Percentiles rank a stretch among this genome's conserved stretches.
Conservation (phyloP, 202 grass and related monocot genomes). For the Brachypodium distachyon region DNA sequence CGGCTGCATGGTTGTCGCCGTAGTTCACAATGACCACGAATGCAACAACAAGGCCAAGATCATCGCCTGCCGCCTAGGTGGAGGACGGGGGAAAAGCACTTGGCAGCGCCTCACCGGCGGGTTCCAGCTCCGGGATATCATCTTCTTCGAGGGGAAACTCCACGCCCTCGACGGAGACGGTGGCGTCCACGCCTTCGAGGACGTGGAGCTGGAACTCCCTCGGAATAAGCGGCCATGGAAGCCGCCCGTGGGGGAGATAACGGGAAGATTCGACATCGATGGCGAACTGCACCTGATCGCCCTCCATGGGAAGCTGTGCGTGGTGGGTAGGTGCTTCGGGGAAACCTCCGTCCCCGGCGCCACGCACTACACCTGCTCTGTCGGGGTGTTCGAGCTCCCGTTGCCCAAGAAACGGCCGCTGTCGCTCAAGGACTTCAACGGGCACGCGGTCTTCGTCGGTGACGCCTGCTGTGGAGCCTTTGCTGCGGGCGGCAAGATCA, state of each 20-base stretch:
- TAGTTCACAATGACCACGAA: background rate
- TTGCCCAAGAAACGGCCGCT: background rate
- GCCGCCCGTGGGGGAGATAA: background rate
- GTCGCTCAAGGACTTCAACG: background rate
- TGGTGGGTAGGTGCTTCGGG: background rate
- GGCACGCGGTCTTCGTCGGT: background rate
- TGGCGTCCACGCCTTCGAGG: background rate
- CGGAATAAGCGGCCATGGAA: background rate
- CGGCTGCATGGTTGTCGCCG: background rate
- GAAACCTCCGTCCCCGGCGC: background rate
- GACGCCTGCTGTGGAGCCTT: background rate
- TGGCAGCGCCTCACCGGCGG: background rate
- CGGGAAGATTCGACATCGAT: too few relatives aligned
- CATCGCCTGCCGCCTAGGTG: background rate
- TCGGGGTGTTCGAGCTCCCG: background rate
- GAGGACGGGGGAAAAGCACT: background rate
- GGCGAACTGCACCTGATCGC: background rate
- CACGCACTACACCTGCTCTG: background rate
- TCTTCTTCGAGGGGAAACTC: background rate
- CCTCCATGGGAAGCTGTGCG: background rate
- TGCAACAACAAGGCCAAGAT: background rate
- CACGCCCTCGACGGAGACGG: background rate
- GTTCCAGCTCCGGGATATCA: background rate
- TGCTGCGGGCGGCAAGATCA: background rate
- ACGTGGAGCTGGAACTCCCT: background rate